phyloP scores from a whole-genome alignment of 2,329 filamentous ascomycete species.

The Hawksworthiomyces lignivorus region DNA sequence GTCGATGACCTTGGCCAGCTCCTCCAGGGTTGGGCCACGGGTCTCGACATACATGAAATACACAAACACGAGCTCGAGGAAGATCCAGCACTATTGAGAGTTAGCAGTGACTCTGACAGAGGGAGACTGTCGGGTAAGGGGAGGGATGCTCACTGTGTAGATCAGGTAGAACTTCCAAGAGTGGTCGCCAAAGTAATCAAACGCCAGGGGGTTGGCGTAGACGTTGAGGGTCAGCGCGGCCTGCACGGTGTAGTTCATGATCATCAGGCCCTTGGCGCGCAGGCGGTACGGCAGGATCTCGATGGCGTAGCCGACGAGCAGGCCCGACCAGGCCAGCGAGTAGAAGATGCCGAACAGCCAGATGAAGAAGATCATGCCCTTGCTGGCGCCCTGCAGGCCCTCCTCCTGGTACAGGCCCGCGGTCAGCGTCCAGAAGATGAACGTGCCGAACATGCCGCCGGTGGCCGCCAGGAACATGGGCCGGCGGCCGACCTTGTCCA shows the following conservation, averaged over 20 bases:
- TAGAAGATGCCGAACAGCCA: slow-evolving; percentile 38
- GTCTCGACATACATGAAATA: slow-evolving; percentile 55
- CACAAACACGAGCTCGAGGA: slow-evolving; percentile 46
- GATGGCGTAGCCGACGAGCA: slow-evolving; percentile 46
- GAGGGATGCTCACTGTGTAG: slow-evolving; percentile 36
- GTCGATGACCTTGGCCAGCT: slow-evolving; percentile 60
- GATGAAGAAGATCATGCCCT: slow-evolving; percentile 36
- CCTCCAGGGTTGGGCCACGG: slow-evolving; percentile 56
- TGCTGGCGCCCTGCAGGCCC: slow-evolving; percentile 25
- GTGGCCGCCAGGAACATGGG: slow-evolving; percentile 44
- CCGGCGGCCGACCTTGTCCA: slow-evolving; percentile 48
- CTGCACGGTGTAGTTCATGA: slow-evolving; percentile 51
- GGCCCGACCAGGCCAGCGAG: slow-evolving; percentile 48
- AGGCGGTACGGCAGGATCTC: slow-evolving; percentile 45
- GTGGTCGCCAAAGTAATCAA: slow-evolving; percentile 34
- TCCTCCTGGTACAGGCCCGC: slow-evolving; percentile 38
- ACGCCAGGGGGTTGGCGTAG: slow-evolving; percentile 47
- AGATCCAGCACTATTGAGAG: slow-evolving; percentile 38
- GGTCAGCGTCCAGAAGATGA: slow-evolving; percentile 42
- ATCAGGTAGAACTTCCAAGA: slow-evolving; percentile 50
- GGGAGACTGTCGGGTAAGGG: background rate
- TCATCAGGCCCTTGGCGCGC: slow-evolving; percentile 44
- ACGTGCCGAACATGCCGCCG: slow-evolving; percentile 38
- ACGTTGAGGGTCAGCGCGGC: slow-evolving; percentile 46
- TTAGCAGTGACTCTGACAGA: background rate